Evolutionary conservation across 345 rosid species (phyloP).

Genomic region (Rhodamnia argentea): DNA sequence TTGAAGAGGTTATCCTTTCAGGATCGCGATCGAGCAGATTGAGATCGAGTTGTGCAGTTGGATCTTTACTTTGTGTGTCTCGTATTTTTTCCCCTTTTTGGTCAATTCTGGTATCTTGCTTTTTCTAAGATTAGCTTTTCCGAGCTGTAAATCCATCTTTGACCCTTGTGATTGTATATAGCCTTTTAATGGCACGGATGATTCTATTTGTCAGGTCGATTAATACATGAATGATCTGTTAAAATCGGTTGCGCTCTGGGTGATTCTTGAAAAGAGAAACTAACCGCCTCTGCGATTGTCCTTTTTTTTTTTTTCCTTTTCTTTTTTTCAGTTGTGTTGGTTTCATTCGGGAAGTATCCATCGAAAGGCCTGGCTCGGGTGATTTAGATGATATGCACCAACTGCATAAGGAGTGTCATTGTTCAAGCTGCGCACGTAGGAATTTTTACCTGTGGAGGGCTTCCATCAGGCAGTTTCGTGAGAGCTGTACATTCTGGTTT

Average conservation of each 20-base stretch:
- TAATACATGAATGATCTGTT: background rate
- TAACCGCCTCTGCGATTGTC: background rate
- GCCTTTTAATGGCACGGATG: background rate
- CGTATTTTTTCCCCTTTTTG: background rate
- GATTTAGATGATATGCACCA: constrained; percentile 77
- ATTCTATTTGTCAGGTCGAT: background rate
- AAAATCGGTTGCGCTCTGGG: background rate
- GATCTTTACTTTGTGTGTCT: background rate
- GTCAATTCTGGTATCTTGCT: background rate
- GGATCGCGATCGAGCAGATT: background rate
- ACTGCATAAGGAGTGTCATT: constrained; percentile 49
- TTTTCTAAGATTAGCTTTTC: background rate
- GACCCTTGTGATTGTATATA: background rate
- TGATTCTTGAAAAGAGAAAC: background rate
- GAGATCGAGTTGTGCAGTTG: background rate
- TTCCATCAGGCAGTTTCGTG: constrained; percentile 7
- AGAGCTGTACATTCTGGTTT: constrained; percentile 28
- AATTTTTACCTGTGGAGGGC: constrained; percentile 23
- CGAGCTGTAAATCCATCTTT: background rate
- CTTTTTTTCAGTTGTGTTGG: background rate
- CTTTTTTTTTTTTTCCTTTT: background rate
- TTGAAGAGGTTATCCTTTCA: background rate
- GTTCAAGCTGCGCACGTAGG: constrained; percentile 48
- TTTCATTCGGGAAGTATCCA: background rate
- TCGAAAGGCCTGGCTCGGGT: background rate